Evolutionary conservation across 75 land plant genomes (phyloP), one percentile per base, ranked within the genome.

Genomic region (Selaginella moellendorffii): DNA sequence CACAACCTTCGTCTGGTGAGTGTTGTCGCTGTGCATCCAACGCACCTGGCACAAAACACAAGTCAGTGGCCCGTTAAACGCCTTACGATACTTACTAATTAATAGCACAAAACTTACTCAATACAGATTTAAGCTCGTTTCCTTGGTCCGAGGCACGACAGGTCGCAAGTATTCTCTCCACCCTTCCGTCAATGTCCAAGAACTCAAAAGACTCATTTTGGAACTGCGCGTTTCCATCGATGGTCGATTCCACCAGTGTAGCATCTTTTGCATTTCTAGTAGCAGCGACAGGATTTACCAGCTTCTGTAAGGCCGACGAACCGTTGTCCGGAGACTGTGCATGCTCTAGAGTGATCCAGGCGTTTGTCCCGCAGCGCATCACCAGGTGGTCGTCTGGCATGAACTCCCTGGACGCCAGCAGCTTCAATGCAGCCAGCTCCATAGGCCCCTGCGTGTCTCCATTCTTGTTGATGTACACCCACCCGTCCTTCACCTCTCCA

Each of bases 341-440:
- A 82, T 78, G 81, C 63, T 93, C 98, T 67, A 86, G 68, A 29
- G 96, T 85, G 28, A 86, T 70, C 98, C 96, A 88, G 54, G 76
- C 65, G 31, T 83, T 76, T 68, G 70, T 82, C 31, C 83, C 83
- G 2, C 74, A 36, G 28, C 82, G 85, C 77, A 77, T 81, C 56
- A 86, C 76, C 68, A 93, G 65, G 68, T 89, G 96, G 73, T 93
- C 96, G 20, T 84, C 75, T 19, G 66, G 79, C 21, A 88, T 71
- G 25, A 62, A 17, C 17, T 86, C 86, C 58, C 67, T 79, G 27
- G 77, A 80, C 24, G 79, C 76, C 2, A 83, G 76, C 36, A 54
- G 42, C 69, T 80, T 88, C 31, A 88, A 76, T 9, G 83, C 82
- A 63, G 52, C 28, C 20, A 85, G 54, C 72, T 71, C 80, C 17